Percentiles rank a stretch among this genome's conserved stretches.
phyloP scores from a whole-genome alignment of 495 filamentous ascomycete species.

The Penicillium arizonense region DNA sequence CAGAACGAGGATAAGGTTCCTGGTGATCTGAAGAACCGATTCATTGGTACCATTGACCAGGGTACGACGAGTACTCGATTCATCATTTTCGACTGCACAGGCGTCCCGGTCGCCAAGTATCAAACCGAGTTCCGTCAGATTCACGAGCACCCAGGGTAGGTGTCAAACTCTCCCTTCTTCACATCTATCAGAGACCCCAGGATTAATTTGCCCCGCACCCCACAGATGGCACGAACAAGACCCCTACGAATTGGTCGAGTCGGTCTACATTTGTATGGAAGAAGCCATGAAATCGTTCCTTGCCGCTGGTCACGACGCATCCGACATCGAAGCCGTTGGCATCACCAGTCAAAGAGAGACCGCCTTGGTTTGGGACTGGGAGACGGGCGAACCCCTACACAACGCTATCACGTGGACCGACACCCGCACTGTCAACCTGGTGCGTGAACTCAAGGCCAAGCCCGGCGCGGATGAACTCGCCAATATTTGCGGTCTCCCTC shows the following conservation, averaged over 20 bases:
- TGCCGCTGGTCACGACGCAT: constrained; percentile 64
- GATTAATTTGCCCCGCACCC: constrained; percentile 4
- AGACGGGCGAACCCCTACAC: constrained; percentile 80
- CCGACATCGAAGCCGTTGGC: constrained; percentile 80
- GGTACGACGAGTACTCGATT: constrained; percentile 93
- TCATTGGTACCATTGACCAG: constrained; percentile 80
- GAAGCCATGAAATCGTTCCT: constrained; percentile 72
- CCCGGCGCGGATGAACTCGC: constrained; percentile 66
- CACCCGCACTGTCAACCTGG: constrained; percentile 75
- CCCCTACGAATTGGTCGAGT: constrained; percentile 72
- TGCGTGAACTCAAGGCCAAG: constrained; percentile 73
- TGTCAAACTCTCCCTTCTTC: constrained; percentile 12
- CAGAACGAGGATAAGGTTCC: constrained; percentile 34
- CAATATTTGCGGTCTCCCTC: constrained; percentile 78
- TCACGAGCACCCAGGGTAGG: constrained; percentile 87
- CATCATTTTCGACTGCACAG: constrained; percentile 82
- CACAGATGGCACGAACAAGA: constrained; percentile 94
- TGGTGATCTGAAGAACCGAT: constrained; percentile 45
- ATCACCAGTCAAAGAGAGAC: constrained; percentile 97
- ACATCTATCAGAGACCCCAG: neutral
- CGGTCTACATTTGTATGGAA: constrained; percentile 83
- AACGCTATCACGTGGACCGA: constrained; percentile 96
- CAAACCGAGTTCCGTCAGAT: constrained; percentile 90
- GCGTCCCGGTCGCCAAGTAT: constrained; percentile 79
- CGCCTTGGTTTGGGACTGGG: constrained; percentile 84